Evolutionary conservation across 495 filamentous ascomycete species (phyloP), one percentile per base, ranked within the genome.

Genomic region (Aspergillus ellipticus): DNA sequence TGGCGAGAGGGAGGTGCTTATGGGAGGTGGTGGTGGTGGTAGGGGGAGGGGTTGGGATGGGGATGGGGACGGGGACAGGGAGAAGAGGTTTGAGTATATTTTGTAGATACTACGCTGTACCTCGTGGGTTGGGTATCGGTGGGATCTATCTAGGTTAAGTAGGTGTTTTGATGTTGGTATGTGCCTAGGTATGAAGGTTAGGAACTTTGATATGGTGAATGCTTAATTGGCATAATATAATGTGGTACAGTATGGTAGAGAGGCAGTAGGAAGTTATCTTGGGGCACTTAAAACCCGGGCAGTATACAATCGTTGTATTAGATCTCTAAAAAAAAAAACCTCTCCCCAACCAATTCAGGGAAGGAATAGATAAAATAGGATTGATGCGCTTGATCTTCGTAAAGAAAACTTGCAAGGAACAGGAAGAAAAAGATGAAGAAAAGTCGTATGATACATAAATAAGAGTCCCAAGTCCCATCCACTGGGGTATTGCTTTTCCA

Each of bases 1-100:
- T 3, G 72, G 65, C 51, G 73, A 76, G 62, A 59, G 66, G 17
- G 71, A 73, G 53, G 71, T 64, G 45, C 66, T 77, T 19, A 74
- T 77, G 61, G 71, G 71, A 22, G 65, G 42, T 15, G 26, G 66
- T 37, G 56, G 54, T 60, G 71, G 71, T 28, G 65, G 42, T 15
- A 35, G 66, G 42, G 56, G 54, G 59, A 5, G 71, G 65, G 49
- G 73, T 75, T 60, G 57, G 66, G 17, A 68, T 73, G 53, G 71
- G 60, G 35, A 66, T 74, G 54, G 53, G 33, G 54, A 61, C 21
- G 59, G 58, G 45, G 47, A 63, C 21, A 57, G 61, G 1, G 62
- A 63, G 60, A 56, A 63, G 39, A 54, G 50, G 22, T 62, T 73
- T 63, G 64, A 67, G 5, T 74, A 69, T 57, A 71, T 75, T 13